Conservation (phyloP, 2,329 filamentous ascomycete species). For the Fusarium sp. region DNA sequence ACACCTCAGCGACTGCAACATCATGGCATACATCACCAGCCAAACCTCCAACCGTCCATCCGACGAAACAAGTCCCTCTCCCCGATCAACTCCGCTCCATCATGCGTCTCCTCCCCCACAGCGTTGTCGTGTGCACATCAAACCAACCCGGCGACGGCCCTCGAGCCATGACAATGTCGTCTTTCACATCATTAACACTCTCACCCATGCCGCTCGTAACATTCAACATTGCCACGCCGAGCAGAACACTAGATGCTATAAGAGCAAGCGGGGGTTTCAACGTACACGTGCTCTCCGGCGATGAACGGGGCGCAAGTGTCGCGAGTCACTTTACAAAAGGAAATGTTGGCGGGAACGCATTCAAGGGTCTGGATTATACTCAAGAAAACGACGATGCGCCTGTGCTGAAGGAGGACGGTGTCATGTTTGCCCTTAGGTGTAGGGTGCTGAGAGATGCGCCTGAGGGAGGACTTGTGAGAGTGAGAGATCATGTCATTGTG, state of each 20-base stretch:
- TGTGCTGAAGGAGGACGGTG: constrained; percentile 61
- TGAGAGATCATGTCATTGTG: constrained; percentile 64
- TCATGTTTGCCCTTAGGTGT: constrained; percentile 62
- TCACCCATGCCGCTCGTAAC: constrained; percentile 63
- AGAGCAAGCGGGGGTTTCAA: constrained; percentile 59
- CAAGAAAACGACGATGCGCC: constrained; percentile 48
- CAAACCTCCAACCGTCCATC: constrained; percentile 50
- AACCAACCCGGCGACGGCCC: constrained; percentile 49
- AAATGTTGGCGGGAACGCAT: constrained; percentile 55
- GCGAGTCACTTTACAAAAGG: constrained; percentile 65
- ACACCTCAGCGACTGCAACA: constrained; percentile 24
- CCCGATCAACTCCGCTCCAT: constrained; percentile 62
- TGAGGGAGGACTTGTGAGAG: constrained; percentile 55
- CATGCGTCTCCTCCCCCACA: constrained; percentile 65
- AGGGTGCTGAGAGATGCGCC: constrained; percentile 55
- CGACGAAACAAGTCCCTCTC: constrained; percentile 48
- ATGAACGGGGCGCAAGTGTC: constrained; percentile 59
- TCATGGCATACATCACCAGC: constrained; percentile 48
- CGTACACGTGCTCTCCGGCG: constrained; percentile 64
- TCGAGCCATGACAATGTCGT: constrained; percentile 70
- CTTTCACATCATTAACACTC: constrained; percentile 66
- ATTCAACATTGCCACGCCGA: constrained; percentile 68
- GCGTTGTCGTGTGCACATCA: constrained; percentile 67
- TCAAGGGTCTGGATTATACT: constrained; percentile 42
- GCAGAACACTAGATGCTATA: constrained; percentile 66